Percentiles rank a stretch among this genome's conserved stretches.
Evolutionary conservation across 768 basidiomycete species (phyloP).

Genomic region (Hortiboletus flavorubellus): DNA sequence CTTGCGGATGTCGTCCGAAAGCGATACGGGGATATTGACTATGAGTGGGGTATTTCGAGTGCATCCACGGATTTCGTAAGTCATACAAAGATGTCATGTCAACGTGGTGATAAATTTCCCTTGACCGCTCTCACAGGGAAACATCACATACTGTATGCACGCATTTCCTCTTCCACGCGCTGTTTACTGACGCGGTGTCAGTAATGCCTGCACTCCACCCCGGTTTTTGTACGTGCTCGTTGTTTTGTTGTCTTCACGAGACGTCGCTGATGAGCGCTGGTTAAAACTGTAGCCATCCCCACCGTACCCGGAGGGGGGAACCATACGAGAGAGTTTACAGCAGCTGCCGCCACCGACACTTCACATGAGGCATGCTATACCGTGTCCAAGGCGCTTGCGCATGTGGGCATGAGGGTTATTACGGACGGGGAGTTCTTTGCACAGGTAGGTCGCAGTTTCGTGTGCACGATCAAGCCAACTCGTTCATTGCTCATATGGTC

Average conservation of each 20-base stretch:
- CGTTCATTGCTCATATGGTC: background rate
- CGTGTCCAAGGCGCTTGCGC: slow-evolving; percentile 67
- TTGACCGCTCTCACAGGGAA: slow-evolving; percentile 29
- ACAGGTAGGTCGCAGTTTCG: slow-evolving; percentile 14
- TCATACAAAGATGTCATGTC: background rate
- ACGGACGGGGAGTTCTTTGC: slow-evolving; percentile 60
- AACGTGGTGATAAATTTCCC: background rate
- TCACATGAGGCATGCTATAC: slow-evolving; percentile 65
- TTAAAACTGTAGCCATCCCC: slow-evolving; percentile 56
- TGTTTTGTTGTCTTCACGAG: background rate
- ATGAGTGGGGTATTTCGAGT: slow-evolving; percentile 61
- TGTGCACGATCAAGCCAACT: background rate
- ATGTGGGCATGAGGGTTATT: slow-evolving; percentile 62
- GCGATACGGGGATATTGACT: slow-evolving; percentile 60
- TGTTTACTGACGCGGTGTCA: slow-evolving; percentile 17
- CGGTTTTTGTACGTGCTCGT: slow-evolving; percentile 43
- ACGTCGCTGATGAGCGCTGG: background rate
- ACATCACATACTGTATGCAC: slow-evolving; percentile 66
- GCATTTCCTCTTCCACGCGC: background rate
- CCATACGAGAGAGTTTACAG: slow-evolving; percentile 64
- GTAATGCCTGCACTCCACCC: slow-evolving; percentile 71
- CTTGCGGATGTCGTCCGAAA: slow-evolving; percentile 58
- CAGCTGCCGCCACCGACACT: slow-evolving; percentile 52
- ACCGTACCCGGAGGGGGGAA: slow-evolving; percentile 71
- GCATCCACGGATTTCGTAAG: slow-evolving; percentile 85